Evolutionary conservation across 2,329 filamentous ascomycete genomes (phyloP), one percentile per base, ranked within the genome.

Genomic region (Neocatenulostroma microsporum): DNA sequence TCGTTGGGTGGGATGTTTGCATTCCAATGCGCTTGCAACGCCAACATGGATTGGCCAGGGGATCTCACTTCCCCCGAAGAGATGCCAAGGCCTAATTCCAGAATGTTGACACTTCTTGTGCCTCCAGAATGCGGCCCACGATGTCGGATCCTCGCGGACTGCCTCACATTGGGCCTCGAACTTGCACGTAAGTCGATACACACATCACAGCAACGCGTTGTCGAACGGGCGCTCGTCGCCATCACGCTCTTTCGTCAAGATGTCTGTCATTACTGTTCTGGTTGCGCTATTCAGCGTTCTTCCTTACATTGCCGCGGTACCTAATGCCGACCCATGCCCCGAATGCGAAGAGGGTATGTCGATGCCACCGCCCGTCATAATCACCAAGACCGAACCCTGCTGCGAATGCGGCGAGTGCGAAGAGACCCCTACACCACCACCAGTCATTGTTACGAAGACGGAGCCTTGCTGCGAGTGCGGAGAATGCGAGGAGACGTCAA

Each of bases 381-480:
- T 33, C 12, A 38, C 36, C 7, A 19, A 23, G 15, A 38, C 30
- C 12, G 30, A 32, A 25, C 36, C 36, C 12, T 33, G 36, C 20
- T 9, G 35, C 28, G n/a, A 13, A 6, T 18, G 35, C 35, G 12
- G 35, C 17, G 26, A 21, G 28, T 15, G 26, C 27, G 35, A 37
- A 12, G 20, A 24, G 17, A 19, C 24, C 34, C 9, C 27, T 3
- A 24, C 24, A 14, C 28, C 26, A 17, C 18, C 35, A 23, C 35
- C 26, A 15, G 35, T 24, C 26, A 33, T 38, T 23, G n/a, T 33
- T 10, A 38, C 36, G 5, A 19, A 23, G 15, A 38, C 30, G 13
- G 30, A 32, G 19, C 36, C 36, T 15, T 33, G 36, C 17, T 38
- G 36, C 36, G 36, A 38, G 25, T 33, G 30, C 19, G 36, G 36